Conservation (phyloP, 306 rosid species). For the Abrus pulchellus region DNA sequence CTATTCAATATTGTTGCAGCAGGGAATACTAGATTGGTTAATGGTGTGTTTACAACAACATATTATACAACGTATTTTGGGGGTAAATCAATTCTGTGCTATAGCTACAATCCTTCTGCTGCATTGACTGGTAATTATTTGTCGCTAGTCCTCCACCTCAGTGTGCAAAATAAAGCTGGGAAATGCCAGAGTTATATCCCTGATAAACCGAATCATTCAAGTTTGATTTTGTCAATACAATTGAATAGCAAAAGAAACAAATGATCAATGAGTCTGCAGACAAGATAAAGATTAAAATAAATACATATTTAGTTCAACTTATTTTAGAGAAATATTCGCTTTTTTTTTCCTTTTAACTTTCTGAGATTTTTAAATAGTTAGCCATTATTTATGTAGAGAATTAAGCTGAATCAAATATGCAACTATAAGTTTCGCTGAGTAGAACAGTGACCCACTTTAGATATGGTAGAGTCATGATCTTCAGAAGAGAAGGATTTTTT, state of each 20-base stretch:
- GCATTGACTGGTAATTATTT: conserved; percentile 3
- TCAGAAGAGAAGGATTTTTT: conserved; percentile 68
- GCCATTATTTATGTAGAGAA: too few species aligned
- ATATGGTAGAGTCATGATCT: conserved; percentile 78
- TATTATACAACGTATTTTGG: neutral
- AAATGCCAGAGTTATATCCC: conserved; percentile 81
- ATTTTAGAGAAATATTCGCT: too few species aligned
- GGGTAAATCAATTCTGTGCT: neutral
- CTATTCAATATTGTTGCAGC: neutral
- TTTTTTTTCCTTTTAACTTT: too few species aligned
- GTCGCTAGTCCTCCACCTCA: conserved; percentile 56
- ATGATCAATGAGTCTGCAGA: neutral
- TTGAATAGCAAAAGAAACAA: neutral
- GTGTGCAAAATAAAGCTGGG: conserved; percentile 74
- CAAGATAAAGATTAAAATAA: neutral
- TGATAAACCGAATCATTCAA: conserved; percentile 44
- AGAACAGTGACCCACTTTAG: conserved; percentile 61
- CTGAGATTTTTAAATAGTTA: too few species aligned
- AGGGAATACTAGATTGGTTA: neutral
- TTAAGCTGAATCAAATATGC: too few species aligned
- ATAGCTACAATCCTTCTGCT: conserved; percentile 11
- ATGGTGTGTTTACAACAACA: neutral
- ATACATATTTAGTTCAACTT: too few species aligned
- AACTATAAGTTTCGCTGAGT: neutral
- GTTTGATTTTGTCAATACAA: neutral